These are phyloP conservation scores for Cucurbita ficifolia DNA, from an alignment of 306 rosid genomes.

Conservation along the genomic window DNA sequence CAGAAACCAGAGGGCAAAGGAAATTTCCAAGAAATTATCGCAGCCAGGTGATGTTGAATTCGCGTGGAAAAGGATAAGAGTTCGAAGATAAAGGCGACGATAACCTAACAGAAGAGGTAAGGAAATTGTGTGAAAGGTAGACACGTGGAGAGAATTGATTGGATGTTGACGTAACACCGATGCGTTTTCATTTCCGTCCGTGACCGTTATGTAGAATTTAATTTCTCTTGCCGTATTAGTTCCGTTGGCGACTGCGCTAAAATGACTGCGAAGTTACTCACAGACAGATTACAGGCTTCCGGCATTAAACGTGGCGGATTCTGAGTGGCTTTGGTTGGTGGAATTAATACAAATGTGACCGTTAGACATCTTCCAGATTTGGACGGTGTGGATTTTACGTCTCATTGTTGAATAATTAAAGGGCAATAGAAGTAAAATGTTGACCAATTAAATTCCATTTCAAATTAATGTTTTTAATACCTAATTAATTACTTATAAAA, in stretches of 20 bases:
- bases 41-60: background rate
- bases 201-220: background rate
- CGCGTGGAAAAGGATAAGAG: background rate
- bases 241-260: background rate
- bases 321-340: background rate
- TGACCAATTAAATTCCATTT: background rate
- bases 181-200: background rate
- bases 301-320: background rate
- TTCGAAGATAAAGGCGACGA: background rate
- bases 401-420: background rate
- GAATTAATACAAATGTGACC: background rate
- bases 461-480: background rate
- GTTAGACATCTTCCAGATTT: background rate
- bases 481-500: background rate
- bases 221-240: background rate
- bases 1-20: background rate
- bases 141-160: background rate
- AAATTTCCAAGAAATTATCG: conserved; percentile 1
- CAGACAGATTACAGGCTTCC: background rate
- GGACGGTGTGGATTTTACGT: conserved; percentile 7
- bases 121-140: background rate
- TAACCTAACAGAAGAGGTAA: background rate
- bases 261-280: background rate
- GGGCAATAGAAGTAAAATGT: background rate
- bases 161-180: background rate